A percentile compares a stretch with the other conserved stretches of the same genome.
Evolutionary conservation across 164 flowering plant genomes (phyloP).

Genomic region (Houttuynia cordata): DNA sequence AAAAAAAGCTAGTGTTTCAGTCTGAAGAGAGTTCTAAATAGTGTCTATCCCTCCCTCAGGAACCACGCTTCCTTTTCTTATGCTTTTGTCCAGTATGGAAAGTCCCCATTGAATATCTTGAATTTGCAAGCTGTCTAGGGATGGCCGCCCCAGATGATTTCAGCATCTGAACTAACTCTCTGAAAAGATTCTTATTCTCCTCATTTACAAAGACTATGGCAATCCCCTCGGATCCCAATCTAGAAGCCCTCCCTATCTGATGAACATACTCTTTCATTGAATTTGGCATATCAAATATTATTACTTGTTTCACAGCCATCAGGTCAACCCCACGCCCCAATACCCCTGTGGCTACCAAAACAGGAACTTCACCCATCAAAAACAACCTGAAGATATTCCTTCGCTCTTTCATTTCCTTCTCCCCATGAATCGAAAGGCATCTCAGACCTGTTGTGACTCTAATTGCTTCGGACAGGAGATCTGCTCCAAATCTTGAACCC

Average conservation of each 20-base stretch:
- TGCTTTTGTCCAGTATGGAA: slow-evolving; percentile 15
- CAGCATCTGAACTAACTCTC: slow-evolving; percentile 46
- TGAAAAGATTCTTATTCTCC: slow-evolving; percentile 55
- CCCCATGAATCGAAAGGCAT: slow-evolving; percentile 77
- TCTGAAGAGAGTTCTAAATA: no score
- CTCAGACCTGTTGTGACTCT: slow-evolving; percentile 46
- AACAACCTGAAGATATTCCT: slow-evolving; percentile 59
- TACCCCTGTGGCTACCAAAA: slow-evolving; percentile 79
- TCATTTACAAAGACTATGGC: slow-evolving; percentile 71
- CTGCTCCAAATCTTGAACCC: slow-evolving; percentile 78
- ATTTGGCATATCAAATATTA: slow-evolving; percentile 88
- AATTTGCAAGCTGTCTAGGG: slow-evolving; percentile 78
- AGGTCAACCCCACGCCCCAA: slow-evolving; percentile 83
- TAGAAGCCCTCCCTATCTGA: slow-evolving; percentile 86
- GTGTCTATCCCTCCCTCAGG: not conserved
- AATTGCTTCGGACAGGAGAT: slow-evolving; percentile 77
- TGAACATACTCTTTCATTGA: slow-evolving; percentile 85
- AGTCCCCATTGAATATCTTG: slow-evolving; percentile 27
- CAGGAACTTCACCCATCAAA: slow-evolving; percentile 60
- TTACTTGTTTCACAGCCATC: slow-evolving; percentile 70
- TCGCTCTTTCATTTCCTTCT: slow-evolving; percentile 85
- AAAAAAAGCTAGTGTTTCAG: not conserved
- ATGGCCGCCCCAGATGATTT: slow-evolving; percentile 59
- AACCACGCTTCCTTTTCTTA: slow-evolving; percentile 45
- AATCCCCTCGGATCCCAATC: slow-evolving; percentile 68